These are phyloP conservation scores for Paecilomyces fulvus DNA, from an alignment of 2,329 filamentous ascomycete species.

Conservation along the genomic window DNA sequence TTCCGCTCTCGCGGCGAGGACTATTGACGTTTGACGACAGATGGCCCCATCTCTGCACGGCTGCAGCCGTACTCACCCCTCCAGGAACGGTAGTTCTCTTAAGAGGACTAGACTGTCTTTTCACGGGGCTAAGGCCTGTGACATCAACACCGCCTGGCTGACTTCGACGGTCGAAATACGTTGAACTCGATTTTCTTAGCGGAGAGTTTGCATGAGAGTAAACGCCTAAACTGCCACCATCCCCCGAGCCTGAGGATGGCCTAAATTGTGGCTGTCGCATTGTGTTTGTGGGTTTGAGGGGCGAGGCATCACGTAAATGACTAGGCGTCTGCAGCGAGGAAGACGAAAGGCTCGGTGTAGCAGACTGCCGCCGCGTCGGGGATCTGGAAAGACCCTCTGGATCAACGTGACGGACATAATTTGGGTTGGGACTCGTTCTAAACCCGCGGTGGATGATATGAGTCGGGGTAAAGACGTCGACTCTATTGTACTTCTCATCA, in stretches of 20 bases:
- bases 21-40: constrained; percentile 10
- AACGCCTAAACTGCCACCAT: constrained; percentile 72
- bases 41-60: constrained; percentile 26
- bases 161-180: constrained; percentile 38
- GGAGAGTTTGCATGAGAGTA: constrained; percentile 75
- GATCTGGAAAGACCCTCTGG: constrained; percentile 47
- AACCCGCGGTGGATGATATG: constrained; percentile 66
- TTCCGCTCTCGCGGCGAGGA: constrained; percentile 20
- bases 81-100: constrained; percentile 35
- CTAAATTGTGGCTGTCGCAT: constrained; percentile 50
- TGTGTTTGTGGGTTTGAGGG: constrained; percentile 32
- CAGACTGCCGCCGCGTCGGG: constrained; percentile 11
- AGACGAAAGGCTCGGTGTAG: constrained; percentile 3
- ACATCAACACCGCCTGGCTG: constrained; percentile 33
- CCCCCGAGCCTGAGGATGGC: constrained; percentile 37
- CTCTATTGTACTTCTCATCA: constrained; percentile 41
- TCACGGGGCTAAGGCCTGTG: constrained; percentile 28
- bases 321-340: constrained; percentile 30
- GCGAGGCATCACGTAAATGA: constrained; percentile 41
- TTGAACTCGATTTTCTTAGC: constrained; percentile 66
- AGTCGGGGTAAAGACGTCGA: constrained; percentile 55
- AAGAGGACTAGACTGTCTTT: constrained; percentile 32
- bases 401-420: constrained; percentile 65
- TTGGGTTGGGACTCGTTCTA: constrained; percentile 72
- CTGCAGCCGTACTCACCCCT: constrained; percentile 22